Evolutionary conservation across 306 rosid species (phyloP).

Genomic region (Trichosanthes truncata): DNA sequence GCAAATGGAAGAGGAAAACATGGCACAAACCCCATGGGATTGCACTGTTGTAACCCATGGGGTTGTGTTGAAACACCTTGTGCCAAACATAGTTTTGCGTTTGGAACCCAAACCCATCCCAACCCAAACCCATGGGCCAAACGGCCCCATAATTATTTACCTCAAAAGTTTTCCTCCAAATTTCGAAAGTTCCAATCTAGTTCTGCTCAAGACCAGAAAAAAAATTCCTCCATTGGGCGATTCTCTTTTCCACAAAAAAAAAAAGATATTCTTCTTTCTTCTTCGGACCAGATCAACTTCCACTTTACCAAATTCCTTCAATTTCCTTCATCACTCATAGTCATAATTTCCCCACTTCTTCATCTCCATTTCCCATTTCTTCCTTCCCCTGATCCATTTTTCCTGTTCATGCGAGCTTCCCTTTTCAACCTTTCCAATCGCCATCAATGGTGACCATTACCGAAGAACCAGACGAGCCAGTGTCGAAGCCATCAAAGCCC

Average conservation of each 20-base stretch:
- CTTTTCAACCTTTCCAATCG: slow-evolving; percentile 12
- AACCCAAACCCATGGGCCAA: too few relatives aligned
- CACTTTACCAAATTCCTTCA: neutral
- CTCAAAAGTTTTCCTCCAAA: too few relatives aligned
- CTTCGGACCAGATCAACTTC: neutral
- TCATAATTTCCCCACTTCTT: neutral
- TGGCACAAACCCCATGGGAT: too few relatives aligned
- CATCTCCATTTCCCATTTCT: neutral
- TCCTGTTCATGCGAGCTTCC: neutral
- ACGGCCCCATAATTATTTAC: too few relatives aligned
- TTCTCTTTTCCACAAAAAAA: neutral
- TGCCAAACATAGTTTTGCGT: too few relatives aligned
- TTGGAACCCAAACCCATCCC: too few relatives aligned
- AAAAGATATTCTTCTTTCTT: neutral
- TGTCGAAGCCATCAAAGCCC: slow-evolving; percentile 13
- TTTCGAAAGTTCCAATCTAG: too few relatives aligned
- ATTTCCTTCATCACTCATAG: neutral
- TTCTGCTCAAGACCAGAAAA: too few relatives aligned
- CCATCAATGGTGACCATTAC: slow-evolving; percentile 69
- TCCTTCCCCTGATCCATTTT: neutral
- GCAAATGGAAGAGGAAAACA: too few relatives aligned
- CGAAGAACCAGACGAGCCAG: slow-evolving; percentile 34
- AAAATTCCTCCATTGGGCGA: too few relatives aligned
- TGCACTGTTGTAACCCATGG: too few relatives aligned
- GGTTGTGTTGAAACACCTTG: too few relatives aligned